A percentile compares a stretch with the other conserved stretches of the same genome.
Evolutionary conservation across 108 stramenopile genomes (phyloP).

Genomic region (Licmophora abbreviata): DNA sequence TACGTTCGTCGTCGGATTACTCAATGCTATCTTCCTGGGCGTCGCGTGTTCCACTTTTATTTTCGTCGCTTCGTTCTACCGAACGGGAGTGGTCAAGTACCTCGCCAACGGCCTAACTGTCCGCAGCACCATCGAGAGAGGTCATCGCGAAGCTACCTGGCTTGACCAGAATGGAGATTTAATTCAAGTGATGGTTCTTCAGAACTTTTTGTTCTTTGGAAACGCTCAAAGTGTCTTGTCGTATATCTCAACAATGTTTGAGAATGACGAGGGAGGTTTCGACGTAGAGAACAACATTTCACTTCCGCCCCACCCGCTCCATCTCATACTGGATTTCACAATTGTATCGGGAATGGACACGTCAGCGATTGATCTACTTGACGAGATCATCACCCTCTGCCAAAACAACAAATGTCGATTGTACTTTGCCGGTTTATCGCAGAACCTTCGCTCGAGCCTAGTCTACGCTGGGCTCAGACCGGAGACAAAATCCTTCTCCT

Average conservation of each 20-base stretch:
- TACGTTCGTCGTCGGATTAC: constrained; percentile 30
- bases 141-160: constrained; percentile 30
- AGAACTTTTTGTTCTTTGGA: constrained; percentile 68
- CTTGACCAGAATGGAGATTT: constrained; percentile 50
- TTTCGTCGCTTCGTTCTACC: constrained; percentile 51
- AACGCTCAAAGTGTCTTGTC: constrained; percentile 44
- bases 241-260: constrained; percentile 46
- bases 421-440: constrained; percentile 41
- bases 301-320: constrained; percentile 33
- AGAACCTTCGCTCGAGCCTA: constrained; percentile 27
- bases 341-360: constrained; percentile 71
- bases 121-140: constrained; percentile 47
- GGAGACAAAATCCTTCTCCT: constrained; percentile 19
- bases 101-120: constrained; percentile 41
- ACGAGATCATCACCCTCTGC: constrained; percentile 43
- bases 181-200: constrained; percentile 51
- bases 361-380: constrained; percentile 53
- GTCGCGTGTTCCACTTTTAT: constrained; percentile 54
- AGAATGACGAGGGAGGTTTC: constrained; percentile 11
- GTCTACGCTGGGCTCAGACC: constrained; percentile 32
- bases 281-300: not conserved
- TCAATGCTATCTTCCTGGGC: constrained; percentile 41
- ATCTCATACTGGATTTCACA: constrained; percentile 53
- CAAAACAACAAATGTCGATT: constrained; percentile 31
- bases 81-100: constrained; percentile 56